Conservation (phyloP, 2,329 filamentous ascomycete species). For the Ophiostoma ulmi region DNA sequence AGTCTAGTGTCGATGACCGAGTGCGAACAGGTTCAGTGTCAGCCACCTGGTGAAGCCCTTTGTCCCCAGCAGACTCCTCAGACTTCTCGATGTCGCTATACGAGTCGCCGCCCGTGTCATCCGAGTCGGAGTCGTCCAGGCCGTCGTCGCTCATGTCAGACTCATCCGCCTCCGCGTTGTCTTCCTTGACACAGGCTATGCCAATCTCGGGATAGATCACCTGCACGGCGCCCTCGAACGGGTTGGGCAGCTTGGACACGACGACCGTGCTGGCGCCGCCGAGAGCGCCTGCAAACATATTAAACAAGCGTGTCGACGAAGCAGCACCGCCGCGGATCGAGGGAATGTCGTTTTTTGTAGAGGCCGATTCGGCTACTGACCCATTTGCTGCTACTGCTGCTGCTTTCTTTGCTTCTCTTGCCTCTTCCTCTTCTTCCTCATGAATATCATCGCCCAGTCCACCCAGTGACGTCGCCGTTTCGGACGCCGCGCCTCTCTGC, state of each 20-base stretch:
- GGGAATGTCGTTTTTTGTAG: neutral
- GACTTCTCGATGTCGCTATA: slow-evolving; percentile 30
- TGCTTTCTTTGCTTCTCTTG: slow-evolving; percentile 15
- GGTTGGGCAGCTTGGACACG: slow-evolving; percentile 37
- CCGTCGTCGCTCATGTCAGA: neutral
- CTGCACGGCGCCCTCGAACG: slow-evolving; percentile 29
- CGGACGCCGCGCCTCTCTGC: neutral
- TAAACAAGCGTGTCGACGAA: slow-evolving; percentile 43
- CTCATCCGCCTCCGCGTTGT: neutral
- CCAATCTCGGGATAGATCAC: slow-evolving; percentile 20
- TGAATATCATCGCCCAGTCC: neutral
- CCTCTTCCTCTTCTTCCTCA: slow-evolving; percentile 26
- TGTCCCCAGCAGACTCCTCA: neutral
- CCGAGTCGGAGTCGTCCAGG: neutral
- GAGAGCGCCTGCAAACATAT: slow-evolving; percentile 51
- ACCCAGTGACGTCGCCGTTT: neutral
- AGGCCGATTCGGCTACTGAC: no score
- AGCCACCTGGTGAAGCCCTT: neutral
- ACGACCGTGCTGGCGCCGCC: slow-evolving; percentile 47
- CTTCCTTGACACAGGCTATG: neutral
- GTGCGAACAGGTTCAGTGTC: neutral
- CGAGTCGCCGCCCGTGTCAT: slow-evolving; percentile 14
- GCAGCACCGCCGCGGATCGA: slow-evolving; percentile 27
- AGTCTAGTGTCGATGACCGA: neutral
- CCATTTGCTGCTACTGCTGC: neutral